Evolutionary conservation across 352 stramenopile genomes (phyloP), one percentile per base, ranked within the genome.

Genomic region (Pythium rhizo-oryzae): DNA sequence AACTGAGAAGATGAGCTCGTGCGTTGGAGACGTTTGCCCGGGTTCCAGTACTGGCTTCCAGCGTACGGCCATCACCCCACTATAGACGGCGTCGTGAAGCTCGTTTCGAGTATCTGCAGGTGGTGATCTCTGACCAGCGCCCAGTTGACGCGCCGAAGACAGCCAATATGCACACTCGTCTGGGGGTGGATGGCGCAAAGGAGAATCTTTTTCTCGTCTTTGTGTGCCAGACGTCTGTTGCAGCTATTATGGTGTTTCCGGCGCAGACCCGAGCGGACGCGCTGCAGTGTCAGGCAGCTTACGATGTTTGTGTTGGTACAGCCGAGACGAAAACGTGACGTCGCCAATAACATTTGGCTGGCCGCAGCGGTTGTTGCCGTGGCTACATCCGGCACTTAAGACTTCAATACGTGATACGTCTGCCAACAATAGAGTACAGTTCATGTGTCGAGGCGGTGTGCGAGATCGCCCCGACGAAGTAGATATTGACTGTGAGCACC

Each of bases 31-130:
- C 46, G 59, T 28, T 43, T 61, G 12, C 28, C 41, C 15, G 16
- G 57, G 16, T 59, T 51, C 24, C 25, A 56, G 69, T n/a, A 72
- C 30, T 75, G 69, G 69, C 64, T 63, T 50, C 63, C 69, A n/a
- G n/a, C n/a, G 9, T 68, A 49, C 23, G 25, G 68, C 35, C 51
- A 75, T 35, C 72, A 72, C 33, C 63, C 62, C 7, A 75, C 59
- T 13, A 69, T 75, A 39, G 63, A 68, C 46, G 71, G 69, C 51
- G 67, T 71, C 37, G 44, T 75, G 11, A 75, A 71, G 35, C 50
- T 72, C 8, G 35, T 44, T 41, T 8, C 13, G 68, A 62, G 6
- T 74, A 67, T 55, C 68, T 74, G 16, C 52, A 71, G 30, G 59
- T 71, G 18, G 61, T 50, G 12, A 37, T 57, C 24, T 37, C 15